These are phyloP conservation scores for Cladosporium sp. DNA, from an alignment of 2,329 filamentous ascomycete genomes.

Conservation along the genomic window DNA sequence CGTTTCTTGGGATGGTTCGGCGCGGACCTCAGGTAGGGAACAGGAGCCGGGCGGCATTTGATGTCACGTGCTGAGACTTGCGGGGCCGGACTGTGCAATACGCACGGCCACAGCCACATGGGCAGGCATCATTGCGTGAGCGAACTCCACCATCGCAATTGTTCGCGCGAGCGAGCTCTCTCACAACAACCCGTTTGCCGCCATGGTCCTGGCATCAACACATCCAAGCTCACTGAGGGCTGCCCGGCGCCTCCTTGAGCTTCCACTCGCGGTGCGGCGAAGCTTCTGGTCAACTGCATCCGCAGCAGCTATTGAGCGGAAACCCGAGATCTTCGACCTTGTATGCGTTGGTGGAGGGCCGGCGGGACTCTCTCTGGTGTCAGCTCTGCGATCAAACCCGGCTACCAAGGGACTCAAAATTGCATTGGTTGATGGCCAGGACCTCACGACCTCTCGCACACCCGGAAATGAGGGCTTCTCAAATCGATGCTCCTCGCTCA, in stretches of 20 bases:
- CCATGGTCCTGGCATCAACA: background rate
- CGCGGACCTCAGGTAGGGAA: no score
- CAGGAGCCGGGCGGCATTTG: no score
- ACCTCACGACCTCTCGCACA: slow-evolving; percentile 61
- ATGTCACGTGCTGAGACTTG: no score
- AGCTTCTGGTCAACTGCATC: slow-evolving; percentile 21
- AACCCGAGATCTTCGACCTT: slow-evolving; percentile 79
- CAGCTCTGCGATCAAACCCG: slow-evolving; percentile 32
- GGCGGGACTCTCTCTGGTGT: slow-evolving; percentile 65
- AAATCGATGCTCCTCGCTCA: slow-evolving; percentile 93
- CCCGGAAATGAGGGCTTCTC: slow-evolving; percentile 72
- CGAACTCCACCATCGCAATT: no score
- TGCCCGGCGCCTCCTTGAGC: slow-evolving; percentile 18
- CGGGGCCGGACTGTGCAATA: no score
- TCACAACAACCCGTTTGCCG: background rate
- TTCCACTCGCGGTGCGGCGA: slow-evolving; percentile 24
- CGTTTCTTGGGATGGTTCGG: no score
- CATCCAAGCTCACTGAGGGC: slow-evolving; percentile 5
- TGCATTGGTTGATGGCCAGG: slow-evolving; percentile 84
- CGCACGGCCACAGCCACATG: no score
- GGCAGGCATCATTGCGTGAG: no score
- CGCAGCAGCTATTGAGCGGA: background rate
- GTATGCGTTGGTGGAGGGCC: slow-evolving; percentile 87
- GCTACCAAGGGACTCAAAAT: slow-evolving; percentile 66
- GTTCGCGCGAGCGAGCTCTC: no score